Evolutionary conservation across 2,329 filamentous ascomycete species (phyloP), one percentile per base, ranked within the genome.

Genomic region (Fusarium torreyae): DNA sequence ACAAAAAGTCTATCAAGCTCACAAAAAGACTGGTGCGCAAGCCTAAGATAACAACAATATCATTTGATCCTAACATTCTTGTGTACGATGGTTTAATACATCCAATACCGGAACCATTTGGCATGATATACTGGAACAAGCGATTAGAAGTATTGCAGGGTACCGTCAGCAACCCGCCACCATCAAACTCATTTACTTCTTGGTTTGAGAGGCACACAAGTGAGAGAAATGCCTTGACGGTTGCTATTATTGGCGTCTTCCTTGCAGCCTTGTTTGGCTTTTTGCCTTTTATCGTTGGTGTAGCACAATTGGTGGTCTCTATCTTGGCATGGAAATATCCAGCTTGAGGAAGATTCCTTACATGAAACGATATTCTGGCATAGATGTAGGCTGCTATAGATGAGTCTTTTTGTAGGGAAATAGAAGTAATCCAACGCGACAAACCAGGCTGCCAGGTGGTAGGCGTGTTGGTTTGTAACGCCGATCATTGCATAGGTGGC

Each of bases 191-290:
- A 6, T 11, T 42, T 3, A 24, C 45, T 17, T 18, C 53, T 5
- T 48, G 53, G 49, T 59, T 59, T 34, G 57, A 54, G 18, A 36
- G 48, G 20, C 48, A 50, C 7, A 50, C 48, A 4, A 24, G 18
- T 6, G 48, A 50, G 15, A 43, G 40, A 28, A 59, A 59, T 20
- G 57, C 57, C 2, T 34, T 59, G 10, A 59, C 57, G 2, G 57
- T 59, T 7, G 57, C 57, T 10, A 59, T 59, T 34, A 10, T 53
- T 5, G 57, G 57, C 3, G 40, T 59, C 8, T 53, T 59, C 11
- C 15, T 59, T 10, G 28, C 49, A 1, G 57, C 33, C 2, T 33
- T 59, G 2, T 53, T 59, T 20, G 57, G 49, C 6, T 48, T 59
- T 10, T 13, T 59, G 28, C 42, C 40, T 11, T 52, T 53, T 14